Evolutionary conservation across 1,139 yeast genomes (phyloP).

Genomic region (Pneumocystis canis): DNA sequence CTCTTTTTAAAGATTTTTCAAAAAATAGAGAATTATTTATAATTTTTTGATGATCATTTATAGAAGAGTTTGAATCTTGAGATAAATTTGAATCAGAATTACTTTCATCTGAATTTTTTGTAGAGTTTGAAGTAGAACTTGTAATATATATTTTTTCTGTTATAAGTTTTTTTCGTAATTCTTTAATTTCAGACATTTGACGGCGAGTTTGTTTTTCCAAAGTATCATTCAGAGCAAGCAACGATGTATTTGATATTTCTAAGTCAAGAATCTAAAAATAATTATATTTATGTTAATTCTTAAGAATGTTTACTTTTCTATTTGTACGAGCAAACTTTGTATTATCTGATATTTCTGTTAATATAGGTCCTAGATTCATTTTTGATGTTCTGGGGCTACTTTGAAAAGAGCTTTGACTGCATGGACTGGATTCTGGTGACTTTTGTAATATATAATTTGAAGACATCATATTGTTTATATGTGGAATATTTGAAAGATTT

Average conservation of each 20-base stretch:
- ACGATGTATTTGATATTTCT: slow-evolving; percentile 17
- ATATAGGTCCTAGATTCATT: neutral
- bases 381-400: neutral
- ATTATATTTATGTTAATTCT: neutral
- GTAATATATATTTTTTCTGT: neutral
- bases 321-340: slow-evolving; percentile 1
- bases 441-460: neutral
- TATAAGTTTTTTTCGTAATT: slow-evolving; percentile 7
- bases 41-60: neutral
- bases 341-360: neutral
- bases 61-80: neutral
- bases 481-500: neutral
- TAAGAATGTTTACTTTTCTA: neutral
- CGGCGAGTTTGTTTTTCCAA: slow-evolving; percentile 15
- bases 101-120: neutral
- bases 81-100: neutral
- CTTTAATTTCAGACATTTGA: slow-evolving; percentile 14
- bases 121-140: neutral
- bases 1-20: neutral
- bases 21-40: neutral
- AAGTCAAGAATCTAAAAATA: slow-evolving; percentile 14
- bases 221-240: slow-evolving; percentile 15
- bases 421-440: neutral
- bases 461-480: neutral
- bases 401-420: too few relatives aligned